Evolutionary conservation across 768 basidiomycete genomes (phyloP), one percentile per base, ranked within the genome.

Genomic region (Boletellus ananas): DNA sequence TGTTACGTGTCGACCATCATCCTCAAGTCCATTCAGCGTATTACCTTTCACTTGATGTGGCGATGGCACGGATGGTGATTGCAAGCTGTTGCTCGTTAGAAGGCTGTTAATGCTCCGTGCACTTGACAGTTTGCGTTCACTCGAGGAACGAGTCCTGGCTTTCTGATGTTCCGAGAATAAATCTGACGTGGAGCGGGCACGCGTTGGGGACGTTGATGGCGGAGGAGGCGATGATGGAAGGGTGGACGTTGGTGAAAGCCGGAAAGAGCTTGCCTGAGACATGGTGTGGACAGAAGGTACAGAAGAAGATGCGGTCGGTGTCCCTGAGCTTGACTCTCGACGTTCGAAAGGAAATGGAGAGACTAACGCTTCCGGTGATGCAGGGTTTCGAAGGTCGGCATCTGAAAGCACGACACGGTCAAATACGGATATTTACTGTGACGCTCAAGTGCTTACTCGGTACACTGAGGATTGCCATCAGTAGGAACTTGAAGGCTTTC

Each of bases 401-500:
- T 70, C 77, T 57, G 57, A 42, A 27, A n/a, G 14, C 33, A 63
- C 51, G 65, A 61, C 42, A 47, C 48, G 40, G 51, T 63, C 49
- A 48, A 56, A 47, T 45, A 31, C 20, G 14, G 27, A 52, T n/a
- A 35, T 42, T 14, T 21, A 35, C 34, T 25, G 31, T 39, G 34
- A 29, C 20, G 18, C 21, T 23, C 12, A 41, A 23, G 34, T n/a
- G 67, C 73, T 57, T 55, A 68, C 66, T 64, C 12, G 68, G 60
- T 48, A 77, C 72, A 37, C 80, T 77, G 45, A 80, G 68, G 20
- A 88, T 79, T 5, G 82, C 79, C 61, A 78, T 80, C 51, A 92
- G 64, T n/a, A 93, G 64, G 74, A 80, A 93, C 35, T 81, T 79
- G 63, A 94, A 90, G 0, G 79, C 79, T 41, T 77, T 77, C 47